Conservation (phyloP, 1,139 yeast genomes). For the Yarrowia galli region DNA sequence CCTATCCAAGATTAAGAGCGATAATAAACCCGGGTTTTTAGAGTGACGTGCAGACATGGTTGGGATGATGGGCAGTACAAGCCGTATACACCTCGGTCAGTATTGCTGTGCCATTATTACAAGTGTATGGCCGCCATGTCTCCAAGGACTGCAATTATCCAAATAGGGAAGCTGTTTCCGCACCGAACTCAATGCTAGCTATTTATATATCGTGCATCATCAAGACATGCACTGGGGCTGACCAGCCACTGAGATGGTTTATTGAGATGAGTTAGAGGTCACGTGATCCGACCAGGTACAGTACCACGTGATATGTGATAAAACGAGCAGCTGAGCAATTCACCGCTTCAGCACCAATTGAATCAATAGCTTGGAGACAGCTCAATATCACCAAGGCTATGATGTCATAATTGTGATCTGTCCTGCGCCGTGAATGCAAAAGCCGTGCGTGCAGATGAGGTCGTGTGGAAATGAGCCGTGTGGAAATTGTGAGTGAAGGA, state of each 20-base stretch:
- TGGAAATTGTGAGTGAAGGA: neutral
- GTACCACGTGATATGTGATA: too few species aligned
- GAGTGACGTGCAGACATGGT: neutral
- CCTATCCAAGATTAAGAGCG: neutral
- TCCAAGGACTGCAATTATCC: neutral
- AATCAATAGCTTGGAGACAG: too few species aligned
- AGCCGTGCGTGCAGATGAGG: neutral
- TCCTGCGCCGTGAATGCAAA: neutral
- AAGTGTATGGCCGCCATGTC: too few species aligned
- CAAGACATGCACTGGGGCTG: too few species aligned
- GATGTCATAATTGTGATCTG: neutral
- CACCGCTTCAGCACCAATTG: too few species aligned
- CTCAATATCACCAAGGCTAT: neutral
- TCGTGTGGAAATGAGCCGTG: neutral
- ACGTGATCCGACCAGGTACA: too few species aligned
- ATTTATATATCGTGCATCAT: neutral
- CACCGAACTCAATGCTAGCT: neutral
- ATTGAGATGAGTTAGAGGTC: too few species aligned
- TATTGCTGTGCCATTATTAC: too few species aligned
- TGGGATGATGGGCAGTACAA: too few species aligned
- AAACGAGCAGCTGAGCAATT: too few species aligned
- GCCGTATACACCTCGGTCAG: too few species aligned
- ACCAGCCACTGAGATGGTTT: too few species aligned
- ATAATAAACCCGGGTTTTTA: neutral
- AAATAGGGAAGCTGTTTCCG: constrained; percentile 1